Percentiles rank a stretch among this genome's conserved stretches.
phyloP scores from a whole-genome alignment of 768 basidiomycete genomes.

The Panellus pusillus region DNA sequence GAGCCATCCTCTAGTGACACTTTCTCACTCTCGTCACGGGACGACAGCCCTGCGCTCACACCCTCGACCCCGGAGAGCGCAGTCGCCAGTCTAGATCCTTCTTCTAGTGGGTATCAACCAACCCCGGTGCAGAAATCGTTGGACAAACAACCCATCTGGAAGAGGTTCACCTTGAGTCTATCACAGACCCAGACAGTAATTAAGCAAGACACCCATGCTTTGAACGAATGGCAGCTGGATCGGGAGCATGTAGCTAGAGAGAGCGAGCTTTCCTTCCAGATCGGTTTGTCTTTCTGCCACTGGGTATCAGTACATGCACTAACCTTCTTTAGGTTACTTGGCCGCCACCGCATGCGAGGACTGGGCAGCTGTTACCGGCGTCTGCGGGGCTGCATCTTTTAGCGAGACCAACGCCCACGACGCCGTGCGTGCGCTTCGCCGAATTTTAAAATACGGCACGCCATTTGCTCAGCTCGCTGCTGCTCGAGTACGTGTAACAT shows the following conservation, averaged over 20 bases:
- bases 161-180: too few relatives aligned
- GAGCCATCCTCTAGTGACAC: too few relatives aligned
- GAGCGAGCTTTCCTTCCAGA: conserved; percentile 66
- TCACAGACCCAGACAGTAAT: too few relatives aligned
- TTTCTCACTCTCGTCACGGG: too few relatives aligned
- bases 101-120: too few relatives aligned
- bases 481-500: conserved; percentile 54
- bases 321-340: conserved; percentile 51
- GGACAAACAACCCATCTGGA: too few relatives aligned
- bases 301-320: neutral
- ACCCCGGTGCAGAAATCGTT: too few relatives aligned
- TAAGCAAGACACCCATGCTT: too few relatives aligned
- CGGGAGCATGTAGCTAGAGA: conserved; percentile 16
- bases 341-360: conserved; percentile 80
- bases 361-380: conserved; percentile 76
- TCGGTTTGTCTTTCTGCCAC: conserved; percentile 43
- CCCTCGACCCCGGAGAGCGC: conserved; percentile 19
- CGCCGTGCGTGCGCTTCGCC: conserved; percentile 74
- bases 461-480: conserved; percentile 73
- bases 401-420: conserved; percentile 77
- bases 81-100: conserved; percentile 34
- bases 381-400: conserved; percentile 77
- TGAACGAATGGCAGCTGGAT: too few relatives aligned
- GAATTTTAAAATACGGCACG: conserved; percentile 84
- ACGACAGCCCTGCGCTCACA: too few relatives aligned